Base-by-base conservation (phyloP, 2,329 filamentous ascomycete genomes). In the Seiridium unicorne region DNA sequence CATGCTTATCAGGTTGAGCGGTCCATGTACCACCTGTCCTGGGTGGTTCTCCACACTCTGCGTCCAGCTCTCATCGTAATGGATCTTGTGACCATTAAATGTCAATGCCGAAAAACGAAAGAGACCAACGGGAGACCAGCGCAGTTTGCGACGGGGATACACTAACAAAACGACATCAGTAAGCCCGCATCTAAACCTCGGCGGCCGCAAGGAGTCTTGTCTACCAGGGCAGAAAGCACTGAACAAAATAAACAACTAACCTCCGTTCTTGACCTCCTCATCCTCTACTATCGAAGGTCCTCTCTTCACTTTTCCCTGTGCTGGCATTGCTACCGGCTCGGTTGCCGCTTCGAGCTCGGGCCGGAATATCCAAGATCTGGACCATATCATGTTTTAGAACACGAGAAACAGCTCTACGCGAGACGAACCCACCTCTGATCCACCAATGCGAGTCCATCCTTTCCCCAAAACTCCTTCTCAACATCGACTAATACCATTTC, bases 91-190 rank as follows among this genome's bases (percentile, higher is more conserved):
- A 0, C 86, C 91, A 70, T 96, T 96, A 78, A 93, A 93, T 0
- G 91, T 96, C 46, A 96, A 77, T 0, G 91, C 91, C 0, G 89
- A 93, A 78, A 93, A 96, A 18, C 91, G 86, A 74, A 95, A 96
- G 1, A 96, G 81, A 1, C 76, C 78, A 0, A 77, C 75, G 0
- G 79, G 73, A 0, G 81, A 83, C 79, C 78, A 82, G 26, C 67
- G 66, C 4, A 81, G 57, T 11, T 71, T 69, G 8, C 79, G 69
- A 0, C 63, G 48, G 0, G 68, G 68, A 44, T 62, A 65, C 2
- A 53, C 70, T 71, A 8, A 13, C 42, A 4, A 32, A 26, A 26
- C 18, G 18, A 26, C 2, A 26, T 26, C 18, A 26, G 18, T 26
- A 26, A 26, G 18, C 18, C 18, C 18, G 18, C 18, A 26, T 26